Base-by-base conservation (phyloP, 768 basidiomycete species). In the Tremella yokohamensis region DNA sequence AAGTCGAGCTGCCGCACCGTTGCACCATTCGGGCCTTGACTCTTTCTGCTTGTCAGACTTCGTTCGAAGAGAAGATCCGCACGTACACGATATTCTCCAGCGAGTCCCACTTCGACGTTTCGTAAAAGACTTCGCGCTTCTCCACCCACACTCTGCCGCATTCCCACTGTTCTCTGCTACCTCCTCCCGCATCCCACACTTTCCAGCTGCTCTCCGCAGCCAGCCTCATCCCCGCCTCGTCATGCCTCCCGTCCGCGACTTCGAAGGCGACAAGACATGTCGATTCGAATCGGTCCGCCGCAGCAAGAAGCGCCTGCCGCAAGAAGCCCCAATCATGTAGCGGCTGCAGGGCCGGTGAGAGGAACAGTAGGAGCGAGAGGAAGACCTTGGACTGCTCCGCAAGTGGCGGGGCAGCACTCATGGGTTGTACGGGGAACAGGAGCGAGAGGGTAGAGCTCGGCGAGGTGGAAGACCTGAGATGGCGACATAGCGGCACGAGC, bases 61-160 rank as follows among this genome's bases (percentile, higher is more conserved):
- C 52, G 78, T 75, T 44, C 84, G 18, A 2, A 20, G 38, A 8
- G 42, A 45, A 45, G 7, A 45, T 6, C 8, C 24, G 16, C 6
- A 74, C 75, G 53, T 45, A 77, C 76, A 78, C 68, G 25, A 80
- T 72, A 77, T 98, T 99, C 60, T 87, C 85, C 54, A 87, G 72
- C 0, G 92, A 83, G 61, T 87, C 82, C 87, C 89, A 92, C 49
- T 82, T 81, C 7, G 83, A 84, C 57, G 84, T 83, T 62, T 91
- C 87, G 75, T 94, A 97, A 66, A 98, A 91, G 19, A 97, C 85
- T 74, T 94, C 92, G 45, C 88, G 80, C 79, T 94, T 93, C 78
- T 99, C 93, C 1, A 89, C 86, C 90, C 94, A 99, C 16, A 93
- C 86, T 63, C 90, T 87, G 0, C 89, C 89, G 81, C 96, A 85